Evolutionary conservation across 1,139 yeast genomes (phyloP).

Genomic region (Candida sojae): DNA sequence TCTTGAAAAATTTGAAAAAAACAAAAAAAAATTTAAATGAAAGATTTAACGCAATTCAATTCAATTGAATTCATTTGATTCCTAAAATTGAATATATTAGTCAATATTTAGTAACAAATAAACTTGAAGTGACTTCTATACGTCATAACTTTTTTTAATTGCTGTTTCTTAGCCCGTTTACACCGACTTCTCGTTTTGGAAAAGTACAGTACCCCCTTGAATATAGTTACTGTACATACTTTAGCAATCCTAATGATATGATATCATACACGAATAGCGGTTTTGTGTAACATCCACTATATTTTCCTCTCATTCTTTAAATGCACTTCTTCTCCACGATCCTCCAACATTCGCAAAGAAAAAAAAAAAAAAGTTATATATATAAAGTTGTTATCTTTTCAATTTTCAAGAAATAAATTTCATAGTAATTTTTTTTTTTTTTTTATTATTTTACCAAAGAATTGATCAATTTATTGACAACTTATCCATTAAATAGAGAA

Average conservation of each 20-base stretch:
- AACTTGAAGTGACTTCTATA: too few relatives aligned
- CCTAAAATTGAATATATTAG: neutral
- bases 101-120: neutral
- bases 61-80: too few relatives aligned
- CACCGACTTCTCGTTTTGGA: too few relatives aligned
- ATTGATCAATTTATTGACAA: neutral
- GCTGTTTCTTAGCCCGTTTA: too few relatives aligned
- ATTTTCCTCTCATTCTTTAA: neutral
- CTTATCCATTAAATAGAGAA: too few relatives aligned
- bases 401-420: too few relatives aligned
- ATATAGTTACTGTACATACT: too few relatives aligned
- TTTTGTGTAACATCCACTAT: neutral
- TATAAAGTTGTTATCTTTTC: conserved; percentile 1
- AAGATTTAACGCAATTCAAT: too few relatives aligned
- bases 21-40: neutral
- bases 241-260: neutral
- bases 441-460: neutral
- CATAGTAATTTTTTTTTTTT: neutral
- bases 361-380: neutral
- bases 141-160: too few relatives aligned
- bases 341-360: neutral
- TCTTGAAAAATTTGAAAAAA: neutral
- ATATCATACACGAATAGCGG: neutral
- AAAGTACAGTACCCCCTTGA: too few relatives aligned
- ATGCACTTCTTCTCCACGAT: neutral